Evolutionary conservation across 108 stramenopile species (phyloP).

Genomic region (Conticribra weissflogii): DNA sequence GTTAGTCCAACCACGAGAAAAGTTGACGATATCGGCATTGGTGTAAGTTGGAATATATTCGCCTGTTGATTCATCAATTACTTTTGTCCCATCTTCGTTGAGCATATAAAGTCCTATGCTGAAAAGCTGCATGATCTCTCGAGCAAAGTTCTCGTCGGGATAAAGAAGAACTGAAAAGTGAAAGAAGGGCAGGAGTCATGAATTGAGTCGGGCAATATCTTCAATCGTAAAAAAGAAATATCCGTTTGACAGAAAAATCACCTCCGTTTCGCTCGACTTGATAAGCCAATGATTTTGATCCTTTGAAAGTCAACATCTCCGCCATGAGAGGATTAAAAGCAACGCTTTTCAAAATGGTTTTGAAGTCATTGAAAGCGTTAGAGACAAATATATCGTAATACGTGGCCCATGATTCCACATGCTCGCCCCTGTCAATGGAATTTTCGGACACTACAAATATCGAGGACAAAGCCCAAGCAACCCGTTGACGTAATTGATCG

Average conservation of each 20-base stretch:
- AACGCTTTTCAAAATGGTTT: slow-evolving; percentile 45
- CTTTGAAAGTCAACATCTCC: slow-evolving; percentile 41
- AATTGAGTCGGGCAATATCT: too few species aligned
- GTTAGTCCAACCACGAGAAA: slow-evolving; percentile 36
- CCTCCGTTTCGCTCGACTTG: slow-evolving; percentile 25
- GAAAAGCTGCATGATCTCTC: slow-evolving; percentile 63
- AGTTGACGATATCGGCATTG: slow-evolving; percentile 52
- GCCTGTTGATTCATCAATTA: slow-evolving; percentile 24
- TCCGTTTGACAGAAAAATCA: too few species aligned
- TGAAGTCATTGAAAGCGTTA: slow-evolving; percentile 49
- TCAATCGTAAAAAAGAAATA: too few species aligned
- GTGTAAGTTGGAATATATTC: slow-evolving; percentile 36
- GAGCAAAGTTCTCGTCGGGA: slow-evolving; percentile 53
- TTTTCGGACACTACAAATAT: slow-evolving; percentile 43
- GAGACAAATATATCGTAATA: slow-evolving; percentile 59
- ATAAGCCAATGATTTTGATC: slow-evolving; percentile 35
- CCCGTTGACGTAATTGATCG: slow-evolving; percentile 59
- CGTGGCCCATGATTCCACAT: slow-evolving; percentile 29
- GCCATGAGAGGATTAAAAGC: slow-evolving; percentile 47
- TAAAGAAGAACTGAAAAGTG: too few species aligned
- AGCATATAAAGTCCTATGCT: slow-evolving; percentile 49
- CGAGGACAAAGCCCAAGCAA: slow-evolving; percentile 53
- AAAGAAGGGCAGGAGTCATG: too few species aligned
- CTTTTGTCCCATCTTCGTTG: slow-evolving; percentile 53
- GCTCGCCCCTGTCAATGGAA: slow-evolving; percentile 13